Base-by-base conservation (phyloP, 2,329 filamentous ascomycete species). In the Epichloe sp. region DNA sequence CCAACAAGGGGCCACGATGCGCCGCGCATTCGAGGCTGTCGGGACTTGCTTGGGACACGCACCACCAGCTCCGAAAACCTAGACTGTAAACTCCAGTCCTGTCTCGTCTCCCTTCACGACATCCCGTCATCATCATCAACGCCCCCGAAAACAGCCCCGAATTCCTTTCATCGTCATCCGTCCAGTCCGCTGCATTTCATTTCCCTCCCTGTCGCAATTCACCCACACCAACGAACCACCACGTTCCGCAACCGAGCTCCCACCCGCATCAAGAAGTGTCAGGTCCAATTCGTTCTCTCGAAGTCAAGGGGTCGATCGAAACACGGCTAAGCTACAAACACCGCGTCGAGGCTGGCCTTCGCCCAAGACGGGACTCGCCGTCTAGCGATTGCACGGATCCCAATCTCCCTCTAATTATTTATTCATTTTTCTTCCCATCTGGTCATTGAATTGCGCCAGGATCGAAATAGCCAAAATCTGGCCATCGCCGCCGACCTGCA, bases 1-100 rank as follows among this genome's bases (percentile, higher is more conserved):
- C 48, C 48, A 51, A 45, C 31, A 31, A 31, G 52, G 52, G 44
- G 40, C 52, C 52, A 48, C 48, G 52, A 53, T 53, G 52, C 44
- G 45, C 44, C 34, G 48, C 48, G 52, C 52, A 47, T 51, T 40
- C 23, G 45, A 51, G 44, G 48, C 52, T 49, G 42, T 44, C 26
- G 37, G 38, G 42, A 31, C 21, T 31, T 42, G 19, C 19, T 42
- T 42, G n/a, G 44, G 46, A 52, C 50, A 52, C 50, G 50, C 50
- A 52, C 50, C 42, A 35, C 50, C 46, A 42, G 4, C 23, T 17
- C 36, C 36, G 41, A 23, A 49, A 50, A 45, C 21, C 48, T 38
- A 23, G 48, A 31, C 42, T 40, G 31, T 26, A 21, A 14, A 17
- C 21, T 31, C 34, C 40, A 41, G 19, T 41, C 38, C 38, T 38